Percentiles rank a stretch among this genome's conserved stretches.
phyloP scores from a whole-genome alignment of 2,329 filamentous ascomycete species.

The Trichoderma brevicompactum region DNA sequence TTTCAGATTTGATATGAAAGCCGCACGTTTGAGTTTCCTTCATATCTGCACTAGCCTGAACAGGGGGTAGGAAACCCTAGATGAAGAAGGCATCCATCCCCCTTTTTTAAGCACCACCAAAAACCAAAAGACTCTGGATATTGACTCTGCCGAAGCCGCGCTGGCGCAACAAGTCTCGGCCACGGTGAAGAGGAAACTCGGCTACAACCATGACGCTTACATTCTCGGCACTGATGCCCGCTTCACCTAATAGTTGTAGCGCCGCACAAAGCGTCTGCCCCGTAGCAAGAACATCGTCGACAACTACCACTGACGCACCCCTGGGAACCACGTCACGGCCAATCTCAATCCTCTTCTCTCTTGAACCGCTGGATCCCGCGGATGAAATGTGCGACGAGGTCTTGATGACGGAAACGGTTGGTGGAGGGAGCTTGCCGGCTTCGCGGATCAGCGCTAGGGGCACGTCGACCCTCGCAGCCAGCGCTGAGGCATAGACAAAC shows the following conservation, averaged over 20 bases:
- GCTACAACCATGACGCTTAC: slow-evolving; percentile 58
- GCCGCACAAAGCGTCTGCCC: slow-evolving; percentile 59
- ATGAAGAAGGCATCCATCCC: neutral
- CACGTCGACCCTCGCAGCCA: slow-evolving; percentile 48
- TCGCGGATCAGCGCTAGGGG: slow-evolving; percentile 58
- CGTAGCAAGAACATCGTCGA: slow-evolving; percentile 64
- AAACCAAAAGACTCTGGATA: slow-evolving; percentile 58
- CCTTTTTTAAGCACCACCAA: slow-evolving; percentile 34
- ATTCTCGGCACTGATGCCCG: slow-evolving; percentile 47
- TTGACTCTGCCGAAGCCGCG: slow-evolving; percentile 54
- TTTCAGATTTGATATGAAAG: too few relatives aligned
- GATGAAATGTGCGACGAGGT: slow-evolving; percentile 59
- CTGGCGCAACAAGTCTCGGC: slow-evolving; percentile 50
- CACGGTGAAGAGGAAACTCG: slow-evolving; percentile 61
- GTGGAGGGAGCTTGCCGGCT: slow-evolving; percentile 62
- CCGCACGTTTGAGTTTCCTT: too few relatives aligned
- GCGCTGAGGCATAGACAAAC: slow-evolving; percentile 57
- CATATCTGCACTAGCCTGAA: too few relatives aligned
- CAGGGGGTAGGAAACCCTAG: too few relatives aligned
- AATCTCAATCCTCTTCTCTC: slow-evolving; percentile 55
- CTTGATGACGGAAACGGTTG: slow-evolving; percentile 55
- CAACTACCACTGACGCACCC: slow-evolving; percentile 54
- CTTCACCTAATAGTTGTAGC: slow-evolving; percentile 51
- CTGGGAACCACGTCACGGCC: slow-evolving; percentile 45
- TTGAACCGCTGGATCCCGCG: slow-evolving; percentile 33